Conservation (phyloP, 805 yeast species). For the Cyberlindnera galapagoensis region DNA sequence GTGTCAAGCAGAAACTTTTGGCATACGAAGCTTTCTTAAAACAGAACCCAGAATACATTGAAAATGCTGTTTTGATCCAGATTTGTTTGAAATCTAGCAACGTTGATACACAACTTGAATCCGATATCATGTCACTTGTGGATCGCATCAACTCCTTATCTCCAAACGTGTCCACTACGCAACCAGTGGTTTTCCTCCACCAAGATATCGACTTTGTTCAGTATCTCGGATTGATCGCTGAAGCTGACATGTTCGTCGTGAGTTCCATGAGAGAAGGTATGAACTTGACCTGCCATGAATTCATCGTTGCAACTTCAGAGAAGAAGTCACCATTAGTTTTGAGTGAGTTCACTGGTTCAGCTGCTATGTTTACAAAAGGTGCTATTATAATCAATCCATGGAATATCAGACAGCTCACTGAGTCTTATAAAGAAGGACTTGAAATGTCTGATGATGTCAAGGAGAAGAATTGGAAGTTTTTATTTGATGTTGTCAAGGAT, state of each 20-base stretch:
- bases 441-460: slow-evolving; percentile 59
- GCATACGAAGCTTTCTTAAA: slow-evolving; percentile 79
- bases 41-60: slow-evolving; percentile 64
- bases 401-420: slow-evolving; percentile 64
- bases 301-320: slow-evolving; percentile 64
- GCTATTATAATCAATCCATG: slow-evolving; percentile 86
- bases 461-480: slow-evolving; percentile 50
- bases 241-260: slow-evolving; percentile 84
- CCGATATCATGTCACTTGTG: slow-evolving; percentile 68
- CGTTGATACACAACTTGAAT: slow-evolving; percentile 55
- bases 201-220: slow-evolving; percentile 88
- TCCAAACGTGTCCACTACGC: slow-evolving; percentile 62
- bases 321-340: slow-evolving; percentile 76
- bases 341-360: slow-evolving; percentile 94
- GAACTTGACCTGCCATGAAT: slow-evolving; percentile 95
- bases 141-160: slow-evolving; percentile 79
- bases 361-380: slow-evolving; percentile 65
- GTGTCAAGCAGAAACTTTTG: slow-evolving; percentile 77
- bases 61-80: slow-evolving; percentile 70
- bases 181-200: slow-evolving; percentile 81
- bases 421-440: slow-evolving; percentile 57
- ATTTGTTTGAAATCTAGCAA: slow-evolving; percentile 57
- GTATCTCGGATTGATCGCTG: slow-evolving; percentile 77
- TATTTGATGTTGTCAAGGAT: slow-evolving; percentile 50
- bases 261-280: slow-evolving; percentile 94